Evolutionary conservation across 192 early-diverging fungal genomes (phyloP).

Genomic region (Funneliformis mosseae): DNA sequence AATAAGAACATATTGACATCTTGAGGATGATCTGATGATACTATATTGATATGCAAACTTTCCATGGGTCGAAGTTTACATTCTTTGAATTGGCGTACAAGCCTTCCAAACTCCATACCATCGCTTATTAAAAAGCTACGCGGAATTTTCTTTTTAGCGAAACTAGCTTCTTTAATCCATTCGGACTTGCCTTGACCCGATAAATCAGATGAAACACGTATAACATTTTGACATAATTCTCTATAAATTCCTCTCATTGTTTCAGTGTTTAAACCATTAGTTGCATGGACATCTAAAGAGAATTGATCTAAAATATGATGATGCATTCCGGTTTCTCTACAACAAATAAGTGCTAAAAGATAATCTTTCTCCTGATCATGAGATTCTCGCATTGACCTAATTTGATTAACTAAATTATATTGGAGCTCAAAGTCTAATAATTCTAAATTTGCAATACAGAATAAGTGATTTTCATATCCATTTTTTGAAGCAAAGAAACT

Average conservation of each 20-base stretch:
- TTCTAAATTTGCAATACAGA: no score
- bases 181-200: constrained; percentile 36
- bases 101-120: constrained; percentile 1
- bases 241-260: constrained; percentile 20
- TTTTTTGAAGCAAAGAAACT: no score
- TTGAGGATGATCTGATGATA: constrained; percentile 12
- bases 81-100: constrained; percentile 13
- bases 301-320: constrained; percentile 2
- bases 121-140: constrained; percentile 32
- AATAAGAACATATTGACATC: constrained; percentile 37
- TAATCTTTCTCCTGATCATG: no score
- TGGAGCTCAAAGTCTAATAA: no score
- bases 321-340: no score
- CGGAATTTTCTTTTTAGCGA: background rate
- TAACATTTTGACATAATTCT: constrained; percentile 28
- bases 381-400: no score
- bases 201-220: constrained; percentile 27
- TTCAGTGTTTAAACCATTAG: constrained; percentile 1
- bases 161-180: constrained; percentile 21
- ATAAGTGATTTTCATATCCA: no score
- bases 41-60: constrained; percentile 31
- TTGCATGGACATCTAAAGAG: constrained; percentile 14
- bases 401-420: no score
- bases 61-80: constrained; percentile 5
- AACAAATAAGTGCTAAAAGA: no score